phyloP scores from a whole-genome alignment of 495 filamentous ascomycete species.

The Annulohypoxylon bovei region DNA sequence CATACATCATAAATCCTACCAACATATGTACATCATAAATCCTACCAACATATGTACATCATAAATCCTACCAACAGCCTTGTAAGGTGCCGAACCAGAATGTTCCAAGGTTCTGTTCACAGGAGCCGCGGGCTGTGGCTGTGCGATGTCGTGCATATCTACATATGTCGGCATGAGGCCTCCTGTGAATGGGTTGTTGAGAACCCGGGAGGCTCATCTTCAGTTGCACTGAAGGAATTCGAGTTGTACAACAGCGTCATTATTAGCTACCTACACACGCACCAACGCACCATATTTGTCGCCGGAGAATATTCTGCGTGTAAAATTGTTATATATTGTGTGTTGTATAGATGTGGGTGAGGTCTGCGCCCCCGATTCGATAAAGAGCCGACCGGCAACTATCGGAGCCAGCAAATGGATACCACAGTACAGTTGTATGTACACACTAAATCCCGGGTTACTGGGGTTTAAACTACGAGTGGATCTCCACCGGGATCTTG shows the following conservation, averaged over 20 bases:
- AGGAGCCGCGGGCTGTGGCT: constrained; percentile 21
- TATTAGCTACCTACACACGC: constrained; percentile 8
- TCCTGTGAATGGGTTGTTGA: constrained; percentile 26
- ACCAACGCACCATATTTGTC: background rate
- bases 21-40: constrained; percentile 14
- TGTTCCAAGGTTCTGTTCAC: constrained; percentile 2
- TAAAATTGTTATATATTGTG: background rate
- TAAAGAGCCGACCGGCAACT: constrained; percentile 25
- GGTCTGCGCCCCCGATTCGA: constrained; percentile 23
- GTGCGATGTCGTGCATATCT: constrained; percentile 30
- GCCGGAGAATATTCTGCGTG: background rate
- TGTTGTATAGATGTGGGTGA: constrained; percentile 5
- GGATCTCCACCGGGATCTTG: constrained; percentile 27
- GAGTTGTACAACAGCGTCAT: constrained; percentile 14
- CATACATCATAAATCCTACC: background rate
- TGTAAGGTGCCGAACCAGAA: constrained; percentile 23
- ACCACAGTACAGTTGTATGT: constrained; percentile 2
- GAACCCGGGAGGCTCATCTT: constrained; percentile 8
- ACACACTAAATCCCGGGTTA: background rate
- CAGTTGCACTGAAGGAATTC: constrained; percentile 22
- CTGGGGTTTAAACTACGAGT: constrained; percentile 16
- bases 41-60: constrained; percentile 10
- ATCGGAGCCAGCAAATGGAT: constrained; percentile 13
- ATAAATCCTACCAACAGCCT: constrained; percentile 27
- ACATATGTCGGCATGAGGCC: constrained; percentile 22